Percentiles rank a stretch among this genome's conserved stretches.
These are phyloP conservation scores for Nelumbo lutea DNA, from an alignment of 164 flowering plant species.

Conservation along the genomic window DNA sequence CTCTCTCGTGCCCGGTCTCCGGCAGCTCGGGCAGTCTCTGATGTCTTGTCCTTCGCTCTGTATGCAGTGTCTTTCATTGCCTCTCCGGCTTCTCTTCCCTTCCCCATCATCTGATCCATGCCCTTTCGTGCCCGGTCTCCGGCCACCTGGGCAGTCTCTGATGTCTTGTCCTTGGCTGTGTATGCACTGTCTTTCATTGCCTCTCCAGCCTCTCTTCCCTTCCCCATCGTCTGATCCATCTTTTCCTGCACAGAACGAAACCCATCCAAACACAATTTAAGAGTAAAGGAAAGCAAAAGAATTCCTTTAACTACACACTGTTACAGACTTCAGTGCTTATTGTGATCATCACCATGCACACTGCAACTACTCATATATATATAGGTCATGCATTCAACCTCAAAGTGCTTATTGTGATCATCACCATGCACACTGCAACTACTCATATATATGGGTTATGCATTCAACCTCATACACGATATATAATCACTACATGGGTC, in stretches of 20 bases:
- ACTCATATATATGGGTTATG: too few relatives aligned
- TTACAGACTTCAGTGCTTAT: too few relatives aligned
- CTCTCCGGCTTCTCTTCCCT: conserved; percentile 4
- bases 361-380: too few relatives aligned
- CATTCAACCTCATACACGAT: too few relatives aligned
- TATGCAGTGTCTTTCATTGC: conserved; percentile 24
- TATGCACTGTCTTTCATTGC: conserved; percentile 24
- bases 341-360: too few relatives aligned
- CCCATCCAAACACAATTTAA: too few relatives aligned
- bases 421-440: too few relatives aligned
- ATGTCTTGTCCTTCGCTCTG: conserved; percentile 17
- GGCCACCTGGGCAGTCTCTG: conserved; percentile 17
- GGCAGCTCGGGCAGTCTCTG: conserved; percentile 16
- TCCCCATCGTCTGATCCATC: conserved; percentile 27
- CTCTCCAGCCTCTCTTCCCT: conserved; percentile 4
- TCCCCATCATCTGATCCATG: conserved; percentile 30
- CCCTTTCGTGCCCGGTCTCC: conserved; percentile 11
- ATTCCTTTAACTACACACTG: too few relatives aligned
- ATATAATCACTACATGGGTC: too few relatives aligned
- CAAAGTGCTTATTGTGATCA: too few relatives aligned
- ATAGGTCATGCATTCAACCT: too few relatives aligned
- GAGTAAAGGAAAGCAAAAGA: background rate
- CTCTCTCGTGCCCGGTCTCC: conserved; percentile 12
- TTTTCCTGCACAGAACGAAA: conserved; percentile 24
- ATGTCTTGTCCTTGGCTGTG: conserved; percentile 17